These are phyloP conservation scores for Hypoxylon trugodes DNA, from an alignment of 495 filamentous ascomycete genomes.

Conservation along the genomic window DNA sequence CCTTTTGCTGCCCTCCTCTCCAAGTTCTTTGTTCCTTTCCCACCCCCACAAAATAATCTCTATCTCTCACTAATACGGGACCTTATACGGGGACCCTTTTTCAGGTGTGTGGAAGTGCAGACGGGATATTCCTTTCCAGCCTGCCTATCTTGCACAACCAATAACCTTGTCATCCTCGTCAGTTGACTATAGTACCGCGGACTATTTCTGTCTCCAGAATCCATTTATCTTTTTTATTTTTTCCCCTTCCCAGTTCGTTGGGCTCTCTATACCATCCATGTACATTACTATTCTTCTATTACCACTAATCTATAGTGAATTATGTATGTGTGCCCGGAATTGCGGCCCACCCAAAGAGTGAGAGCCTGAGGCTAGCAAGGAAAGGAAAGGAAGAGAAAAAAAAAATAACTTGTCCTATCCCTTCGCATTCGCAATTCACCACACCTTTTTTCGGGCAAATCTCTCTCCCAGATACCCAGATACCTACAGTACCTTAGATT, in stretches of 20 bases:
- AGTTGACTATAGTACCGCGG: constrained; percentile 2
- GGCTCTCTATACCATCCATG: constrained; percentile 1
- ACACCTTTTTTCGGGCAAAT: constrained; percentile 37
- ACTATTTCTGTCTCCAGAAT: constrained; percentile 9
- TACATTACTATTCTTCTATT: constrained; percentile 12
- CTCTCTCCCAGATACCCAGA: constrained; percentile 28
- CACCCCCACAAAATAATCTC: constrained; percentile 31
- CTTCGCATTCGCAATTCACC: constrained; percentile 9
- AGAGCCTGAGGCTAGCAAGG: constrained; percentile 5
- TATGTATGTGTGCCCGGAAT: constrained; percentile 41
- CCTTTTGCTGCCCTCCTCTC: constrained; percentile 19
- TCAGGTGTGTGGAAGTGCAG: constrained; percentile 25
- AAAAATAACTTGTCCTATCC: background rate
- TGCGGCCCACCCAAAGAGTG: constrained; percentile 30
- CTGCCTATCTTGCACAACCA: constrained; percentile 4
- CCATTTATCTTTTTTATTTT: background rate
- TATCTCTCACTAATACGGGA: constrained; percentile 33
- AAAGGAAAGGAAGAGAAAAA: background rate
- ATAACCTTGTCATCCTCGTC: background rate
- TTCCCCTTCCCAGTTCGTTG: constrained; percentile 10
- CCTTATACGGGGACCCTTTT: constrained; percentile 7
- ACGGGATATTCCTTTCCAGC: too few species aligned
- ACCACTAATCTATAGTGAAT: too few species aligned
- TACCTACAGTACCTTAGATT: constrained; percentile 1
- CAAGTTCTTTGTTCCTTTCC: constrained; percentile 1